Evolutionary conservation across 352 stramenopile genomes (phyloP).

Genomic region (Pythium monospermum): DNA sequence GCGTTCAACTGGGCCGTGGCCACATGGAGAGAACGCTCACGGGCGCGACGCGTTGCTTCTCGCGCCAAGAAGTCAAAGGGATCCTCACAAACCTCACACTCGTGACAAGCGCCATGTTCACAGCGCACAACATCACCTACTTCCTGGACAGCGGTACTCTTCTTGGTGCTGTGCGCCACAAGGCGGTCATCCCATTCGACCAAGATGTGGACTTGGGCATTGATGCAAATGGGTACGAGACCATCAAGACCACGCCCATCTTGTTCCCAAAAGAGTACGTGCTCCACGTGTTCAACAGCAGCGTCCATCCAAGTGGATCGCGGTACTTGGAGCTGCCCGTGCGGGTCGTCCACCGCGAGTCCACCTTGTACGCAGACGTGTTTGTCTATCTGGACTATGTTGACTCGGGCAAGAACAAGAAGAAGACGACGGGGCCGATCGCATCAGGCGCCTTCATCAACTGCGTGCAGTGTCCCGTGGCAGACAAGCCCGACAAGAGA

Average conservation of each 20-base stretch:
- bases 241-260: conserved; percentile 12
- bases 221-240: conserved; percentile 15
- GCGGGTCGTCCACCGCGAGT: conserved; percentile 18
- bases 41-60: conserved; percentile 15
- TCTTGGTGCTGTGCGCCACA: conserved; percentile 23
- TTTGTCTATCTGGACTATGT: conserved; percentile 29
- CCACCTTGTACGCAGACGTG: conserved; percentile 27
- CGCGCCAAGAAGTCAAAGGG: conserved; percentile 14
- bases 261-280: conserved; percentile 17
- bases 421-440: conserved; percentile 16
- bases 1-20: conserved; percentile 7
- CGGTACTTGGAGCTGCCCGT: conserved; percentile 23
- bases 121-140: conserved; percentile 19
- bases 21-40: conserved; percentile 19
- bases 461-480: conserved; percentile 14
- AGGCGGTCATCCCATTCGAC: conserved; percentile 25
- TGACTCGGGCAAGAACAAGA: conserved; percentile 3
- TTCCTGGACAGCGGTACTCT: conserved; percentile 31
- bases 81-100: conserved; percentile 26
- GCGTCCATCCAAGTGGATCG: conserved; percentile 11
- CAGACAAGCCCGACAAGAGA: conserved; percentile 1
- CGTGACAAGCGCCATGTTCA: conserved; percentile 16
- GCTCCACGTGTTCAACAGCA: conserved; percentile 22
- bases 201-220: conserved; percentile 29
- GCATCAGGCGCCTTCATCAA: conserved; percentile 23